Base-by-base conservation (phyloP, 2,329 filamentous ascomycete genomes). In the Huntiella abstrusa region DNA sequence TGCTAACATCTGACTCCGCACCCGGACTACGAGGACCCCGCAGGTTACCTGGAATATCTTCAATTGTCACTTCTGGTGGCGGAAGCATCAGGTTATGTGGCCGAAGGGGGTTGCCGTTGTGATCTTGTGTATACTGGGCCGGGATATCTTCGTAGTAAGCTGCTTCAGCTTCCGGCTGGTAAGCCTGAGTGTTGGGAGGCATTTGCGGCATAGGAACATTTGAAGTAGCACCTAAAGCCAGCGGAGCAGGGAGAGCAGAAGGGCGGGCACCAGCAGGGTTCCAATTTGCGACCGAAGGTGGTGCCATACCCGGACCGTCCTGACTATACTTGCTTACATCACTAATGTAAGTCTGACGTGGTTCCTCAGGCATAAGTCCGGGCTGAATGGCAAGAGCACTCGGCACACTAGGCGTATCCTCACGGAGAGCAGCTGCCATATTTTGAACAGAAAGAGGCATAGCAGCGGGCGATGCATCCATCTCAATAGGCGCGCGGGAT, bases 91-190 rank as follows among this genome's bases (percentile, higher is more conserved):
- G 44, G 3, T 44, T 19, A 35, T 36, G 43, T 4, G 41, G 13
- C 17, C 43, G 32, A 16, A 35, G 33, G 13, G 40, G 35, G 17
- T 33, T 16, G 17, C 58, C 49, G 41, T 55, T 48, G 51, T 58
- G 51, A 51, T 53, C 45, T 33, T 8, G 55, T 53, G 77, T 81
- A 56, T 95, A 96, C 48, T 78, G 82, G 39, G 88, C 86, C 53
- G 94, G 86, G 10, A 94, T 76, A 59, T 96, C 88, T 67, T 96
- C 91, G 57, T 92, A 93, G 62, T 96, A 96, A 51, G 71, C 63
- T 54, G 56, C 64, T 42, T 52, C 59, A 51, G 54, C 51, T 15
- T 54, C 57, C 5, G 53, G 54, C 8, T 19, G 16, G 19, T 35
- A 19, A 33, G 15, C 34, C n/a, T 43, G 11, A 22, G 38, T 43